Base-by-base conservation (phyloP, 1,284 basidiomycete genomes). In the Xanthoconium separans region DNA sequence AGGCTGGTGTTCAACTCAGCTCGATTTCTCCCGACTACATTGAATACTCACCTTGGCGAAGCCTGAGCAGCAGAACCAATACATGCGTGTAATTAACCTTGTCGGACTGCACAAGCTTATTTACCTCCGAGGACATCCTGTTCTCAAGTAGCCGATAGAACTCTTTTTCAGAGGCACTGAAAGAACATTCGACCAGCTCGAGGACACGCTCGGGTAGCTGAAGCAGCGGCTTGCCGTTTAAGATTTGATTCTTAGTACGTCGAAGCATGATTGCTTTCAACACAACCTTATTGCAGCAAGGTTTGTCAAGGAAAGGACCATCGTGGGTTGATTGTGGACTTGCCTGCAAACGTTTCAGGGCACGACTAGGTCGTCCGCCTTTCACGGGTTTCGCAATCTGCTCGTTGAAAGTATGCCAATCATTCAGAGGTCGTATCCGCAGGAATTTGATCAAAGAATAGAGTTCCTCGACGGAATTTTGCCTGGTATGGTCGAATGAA, bases 361-460 rank as follows among this genome's bases (percentile, higher is more conserved):
- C 91, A 13, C 84, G 75, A 27, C 75, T 82, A 10, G 88, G 84
- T 33, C 77, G 75, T 6, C 89, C 89, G 10, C 69, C 76, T 68
- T 90, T 93, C 54, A 97, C 83, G 2, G 93, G 92, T 57, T 88
- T 84, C 1, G 83, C 82, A 45, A 98, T 92, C 54, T 88, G 84
- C 8, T 77, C 75, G 54, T 88, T 89, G 78, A 97, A 98, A 3
- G 78, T 82, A 10, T 81, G 70, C 83, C 87, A 92, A 37, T 93
- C 82, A 61, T 91, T 87, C 24, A 97, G 79, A 0, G 95, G 96
- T 55, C 83, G 84, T 47, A 95, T 81, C 3, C 88, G 84, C 16
- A 98, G 75, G 73, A 98, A 99, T 57, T 91, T 89, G 64, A 98
- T 82, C 27, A 98, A 77, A 5, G 93, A 90, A 69, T 83, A 98